These are phyloP conservation scores for Ustilago tritici DNA, from an alignment of 1,284 basidiomycete genomes.

Conservation along the genomic window DNA sequence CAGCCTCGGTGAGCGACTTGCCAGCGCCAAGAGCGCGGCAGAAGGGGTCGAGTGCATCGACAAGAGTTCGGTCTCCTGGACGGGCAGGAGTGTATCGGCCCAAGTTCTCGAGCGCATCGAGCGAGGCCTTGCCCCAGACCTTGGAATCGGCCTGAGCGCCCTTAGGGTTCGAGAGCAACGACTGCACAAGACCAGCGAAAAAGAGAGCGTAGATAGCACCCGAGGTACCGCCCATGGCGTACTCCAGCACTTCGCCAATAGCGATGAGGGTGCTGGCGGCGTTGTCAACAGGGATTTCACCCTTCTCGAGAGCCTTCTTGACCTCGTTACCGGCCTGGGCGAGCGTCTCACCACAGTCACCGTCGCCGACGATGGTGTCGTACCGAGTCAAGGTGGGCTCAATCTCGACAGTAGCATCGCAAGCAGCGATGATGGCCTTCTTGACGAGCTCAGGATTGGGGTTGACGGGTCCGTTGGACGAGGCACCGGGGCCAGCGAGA, in stretches of 20 bases:
- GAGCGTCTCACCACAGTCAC: constrained; percentile 68
- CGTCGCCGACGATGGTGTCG: constrained; percentile 71
- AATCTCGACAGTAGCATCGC: constrained; percentile 69
- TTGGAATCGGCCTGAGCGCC: constrained; percentile 52
- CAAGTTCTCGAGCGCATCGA: constrained; percentile 63
- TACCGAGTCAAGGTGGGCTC: constrained; percentile 72
- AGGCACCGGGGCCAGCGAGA: constrained; percentile 51
- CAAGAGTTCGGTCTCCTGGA: constrained; percentile 74
- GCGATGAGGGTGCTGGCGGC: constrained; percentile 64
- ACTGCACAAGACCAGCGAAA: constrained; percentile 71
- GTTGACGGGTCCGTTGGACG: constrained; percentile 59
- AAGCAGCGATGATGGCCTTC: constrained; percentile 68
- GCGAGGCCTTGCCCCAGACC: constrained; percentile 63
- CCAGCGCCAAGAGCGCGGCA: constrained; percentile 70
- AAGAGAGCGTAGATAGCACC: constrained; percentile 74
- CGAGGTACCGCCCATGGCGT: constrained; percentile 70
- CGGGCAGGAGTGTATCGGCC: constrained; percentile 73
- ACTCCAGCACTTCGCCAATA: constrained; percentile 66
- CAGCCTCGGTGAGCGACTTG: constrained; percentile 69
- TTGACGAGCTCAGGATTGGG: constrained; percentile 59
- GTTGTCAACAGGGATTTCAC: constrained; percentile 61
- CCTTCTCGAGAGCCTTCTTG: constrained; percentile 58
- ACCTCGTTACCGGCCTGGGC: constrained; percentile 60
- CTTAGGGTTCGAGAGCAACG: constrained; percentile 52
- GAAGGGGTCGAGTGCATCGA: constrained; percentile 74